Base-by-base conservation (phyloP, 2,329 filamentous ascomycete genomes). In the Chaetothyriales sp. region DNA sequence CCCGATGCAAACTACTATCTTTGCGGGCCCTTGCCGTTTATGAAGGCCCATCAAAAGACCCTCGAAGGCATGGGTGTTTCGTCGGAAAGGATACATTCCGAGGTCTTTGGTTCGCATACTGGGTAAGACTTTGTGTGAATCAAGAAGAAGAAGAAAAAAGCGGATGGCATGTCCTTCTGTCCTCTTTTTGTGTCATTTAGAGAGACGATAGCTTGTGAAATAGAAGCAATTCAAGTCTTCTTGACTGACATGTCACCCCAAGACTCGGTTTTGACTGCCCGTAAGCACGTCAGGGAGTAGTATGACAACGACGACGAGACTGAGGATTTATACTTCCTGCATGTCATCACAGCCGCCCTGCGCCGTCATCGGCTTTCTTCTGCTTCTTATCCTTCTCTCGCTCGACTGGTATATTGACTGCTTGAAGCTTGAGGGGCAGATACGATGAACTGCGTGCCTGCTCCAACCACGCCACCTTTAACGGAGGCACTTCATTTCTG, bases 1-100 rank as follows among this genome's bases (percentile, higher is more conserved):
- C 47, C 65, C 0, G 66, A 66, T 44, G 72, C 84, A 0, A 70
- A 80, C 60, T 89, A 87, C 64, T 88, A 77, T 59, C 68, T 86
- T 49, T 89, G 85, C 61, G 85, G 84, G 0, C 84, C 84, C 0
- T 72, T 74, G 53, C 62, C 64, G 6, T 89, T 87, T 70, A 89
- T 89, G 85, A 53, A 60, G 18, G 51, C 53, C 2, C 57, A 60
- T 42, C 59, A 56, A 22, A 49, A 58, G 43, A 48, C 25, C 19
- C 52, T 63, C 20, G 51, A 61, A 47, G 44, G 32, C 6, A 22
- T 61, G 46, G 61, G 61, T 9, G 61, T 63, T 12, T 36, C 44
- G 15, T 25, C 48, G 2, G 55, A 57, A 15, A 53, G 54, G 19
- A 61, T 63, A 19, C 55, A 63, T 52, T 60, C 60, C 49, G 61